These are phyloP conservation scores for Vitis riparia DNA, from an alignment of 164 flowering plant genomes.

Conservation along the genomic window DNA sequence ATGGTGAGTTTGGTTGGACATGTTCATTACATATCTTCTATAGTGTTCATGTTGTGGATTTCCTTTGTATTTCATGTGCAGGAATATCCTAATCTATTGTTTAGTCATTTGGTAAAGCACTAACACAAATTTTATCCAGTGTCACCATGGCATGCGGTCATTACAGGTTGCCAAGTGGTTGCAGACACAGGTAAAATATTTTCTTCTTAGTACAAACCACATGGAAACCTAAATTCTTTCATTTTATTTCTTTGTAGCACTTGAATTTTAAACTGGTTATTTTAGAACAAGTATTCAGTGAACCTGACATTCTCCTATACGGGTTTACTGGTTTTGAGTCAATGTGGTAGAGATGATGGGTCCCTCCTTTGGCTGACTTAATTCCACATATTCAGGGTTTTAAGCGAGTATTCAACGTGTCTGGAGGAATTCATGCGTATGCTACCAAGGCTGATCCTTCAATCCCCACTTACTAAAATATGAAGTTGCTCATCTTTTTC, in stretches of 20 bases:
- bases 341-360: neutral
- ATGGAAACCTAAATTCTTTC: no score
- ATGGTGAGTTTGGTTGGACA: neutral
- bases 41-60: neutral
- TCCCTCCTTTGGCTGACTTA: conserved; percentile 1
- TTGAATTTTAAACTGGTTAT: no score
- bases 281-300: no score
- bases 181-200: conserved; percentile 70
- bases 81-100: neutral
- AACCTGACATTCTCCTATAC: no score
- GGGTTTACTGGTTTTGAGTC: neutral
- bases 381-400: conserved; percentile 60
- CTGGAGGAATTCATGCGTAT: conserved; percentile 90
- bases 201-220: neutral
- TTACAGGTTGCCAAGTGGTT: conserved; percentile 88
- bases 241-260: no score
- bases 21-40: neutral
- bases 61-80: neutral
- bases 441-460: conserved; percentile 76
- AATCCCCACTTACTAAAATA: conserved; percentile 67
- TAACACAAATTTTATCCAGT: conserved; percentile 40
- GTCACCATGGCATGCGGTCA: conserved; percentile 93
- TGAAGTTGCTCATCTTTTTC: no score
- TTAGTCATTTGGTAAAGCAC: neutral
- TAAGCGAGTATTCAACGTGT: conserved; percentile 63